Evolutionary conservation across 192 early-diverging fungal genomes (phyloP).

Genomic region (Linnemannia zychae): DNA sequence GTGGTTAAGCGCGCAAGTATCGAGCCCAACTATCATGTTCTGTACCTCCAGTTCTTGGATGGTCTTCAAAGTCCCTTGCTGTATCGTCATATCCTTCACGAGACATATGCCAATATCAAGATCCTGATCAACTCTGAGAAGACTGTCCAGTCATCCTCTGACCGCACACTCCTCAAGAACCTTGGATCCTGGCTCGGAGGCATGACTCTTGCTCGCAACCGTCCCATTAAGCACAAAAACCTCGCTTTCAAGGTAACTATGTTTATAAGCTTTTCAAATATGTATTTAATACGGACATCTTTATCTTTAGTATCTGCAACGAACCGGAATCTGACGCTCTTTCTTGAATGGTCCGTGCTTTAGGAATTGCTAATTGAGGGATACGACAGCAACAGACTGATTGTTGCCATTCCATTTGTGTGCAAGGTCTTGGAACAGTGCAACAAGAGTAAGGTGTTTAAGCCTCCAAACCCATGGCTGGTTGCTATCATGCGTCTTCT

Average conservation of each 20-base stretch:
- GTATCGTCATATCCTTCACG: slow-evolving; percentile 83
- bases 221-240: slow-evolving; percentile 96
- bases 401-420: slow-evolving; percentile 98
- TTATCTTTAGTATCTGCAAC: not conserved
- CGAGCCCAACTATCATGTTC: slow-evolving; percentile 96
- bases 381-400: slow-evolving; percentile 85
- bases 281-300: not conserved
- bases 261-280: not conserved
- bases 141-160: slow-evolving; percentile 89
- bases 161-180: slow-evolving; percentile 94
- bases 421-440: slow-evolving; percentile 97
- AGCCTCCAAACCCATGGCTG: slow-evolving; percentile 97
- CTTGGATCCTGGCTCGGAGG: slow-evolving; percentile 97
- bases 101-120: slow-evolving; percentile 90
- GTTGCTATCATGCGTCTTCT: slow-evolving; percentile 95
- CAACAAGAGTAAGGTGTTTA: slow-evolving; percentile 87
- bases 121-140: slow-evolving; percentile 94
- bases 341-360: not conserved
- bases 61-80: slow-evolving; percentile 77
- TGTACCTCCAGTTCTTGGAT: slow-evolving; percentile 91
- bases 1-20: slow-evolving; percentile 96
- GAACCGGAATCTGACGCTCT: not conserved
- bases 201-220: slow-evolving; percentile 96
- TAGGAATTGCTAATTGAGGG: slow-evolving; percentile 94
- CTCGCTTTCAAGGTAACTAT: slow-evolving; percentile 89